phyloP scores from a whole-genome alignment of 225 moss, liverwort and hornwort species.

The Climacium dendroides region DNA sequence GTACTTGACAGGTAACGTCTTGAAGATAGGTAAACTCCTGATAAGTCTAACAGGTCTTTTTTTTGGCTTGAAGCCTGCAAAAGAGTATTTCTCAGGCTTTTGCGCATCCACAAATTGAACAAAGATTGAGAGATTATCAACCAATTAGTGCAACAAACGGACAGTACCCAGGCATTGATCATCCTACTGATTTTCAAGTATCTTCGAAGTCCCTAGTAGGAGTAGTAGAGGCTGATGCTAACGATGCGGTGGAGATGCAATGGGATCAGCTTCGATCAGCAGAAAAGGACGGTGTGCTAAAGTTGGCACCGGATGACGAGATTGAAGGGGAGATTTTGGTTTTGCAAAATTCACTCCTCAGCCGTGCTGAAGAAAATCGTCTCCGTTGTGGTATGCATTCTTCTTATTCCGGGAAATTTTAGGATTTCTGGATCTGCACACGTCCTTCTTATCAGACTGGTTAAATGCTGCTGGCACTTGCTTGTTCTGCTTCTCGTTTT shows the following conservation, averaged over 20 bases:
- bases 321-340: slow-evolving; percentile 54
- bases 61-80: slow-evolving; percentile 8
- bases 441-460: neutral
- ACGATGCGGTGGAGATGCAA: slow-evolving; percentile 28
- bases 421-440: neutral
- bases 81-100: slow-evolving; percentile 14
- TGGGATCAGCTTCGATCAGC: slow-evolving; percentile 50
- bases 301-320: slow-evolving; percentile 51
- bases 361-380: slow-evolving; percentile 41
- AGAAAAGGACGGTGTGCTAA: slow-evolving; percentile 30
- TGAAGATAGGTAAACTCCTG: neutral
- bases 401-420: neutral
- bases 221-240: slow-evolving; percentile 1
- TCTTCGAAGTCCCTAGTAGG: neutral
- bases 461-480: neutral
- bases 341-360: slow-evolving; percentile 37
- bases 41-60: neutral
- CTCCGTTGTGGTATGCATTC: slow-evolving; percentile 34
- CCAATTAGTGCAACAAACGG: neutral
- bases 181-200: neutral
- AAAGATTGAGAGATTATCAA: slow-evolving; percentile 25
- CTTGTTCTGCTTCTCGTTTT: neutral
- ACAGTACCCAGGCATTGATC: neutral
- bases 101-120: slow-evolving; percentile 32
- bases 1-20: neutral